Evolutionary conservation across 2,329 filamentous ascomycete species (phyloP), one percentile per base, ranked within the genome.

Genomic region (Coniochaeta sp.): DNA sequence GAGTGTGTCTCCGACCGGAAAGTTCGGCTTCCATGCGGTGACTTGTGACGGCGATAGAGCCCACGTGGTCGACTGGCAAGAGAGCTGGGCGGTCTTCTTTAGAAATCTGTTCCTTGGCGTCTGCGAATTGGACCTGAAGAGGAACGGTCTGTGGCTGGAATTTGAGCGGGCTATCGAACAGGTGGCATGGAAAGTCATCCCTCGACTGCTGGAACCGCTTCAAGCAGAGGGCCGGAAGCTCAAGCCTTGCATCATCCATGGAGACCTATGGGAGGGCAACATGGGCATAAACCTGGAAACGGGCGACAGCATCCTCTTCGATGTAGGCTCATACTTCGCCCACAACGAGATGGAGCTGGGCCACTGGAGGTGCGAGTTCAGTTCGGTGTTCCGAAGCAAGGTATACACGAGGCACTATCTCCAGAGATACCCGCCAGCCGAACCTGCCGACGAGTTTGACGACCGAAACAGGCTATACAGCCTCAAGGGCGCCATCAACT

Each of bases 401-500:
- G 30, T 36, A 17, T 55, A 55, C 14, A 55, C n/a, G 10, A n/a
- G 52, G 19, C 10, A 47, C 8, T 65, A 65, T 54, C 19, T 61
- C 3, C n/a, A 19, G 10, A 6, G 58, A 2, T 65, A 63, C 22
- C 60, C 60, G 1, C 57, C 14, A 59, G 61, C 0, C 63, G 64
- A 32, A 63, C 63, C 1, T 3, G 42, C 22, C 1, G 55, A 61
- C 2, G 62, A 65, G 42, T 65, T 63, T 36, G 60, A 66, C 16
- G 63, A 66, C 42, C 52, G 61, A n/a, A 60, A 55, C 14, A 34
- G 61, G 28, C 8, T 70, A 57, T 71, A 64, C 61, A 24, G 44
- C 44, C 59, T 55, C 68, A 55, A 55, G 30, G 50, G 36, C 2
- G 24, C 16, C 10, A 59, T 64, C 42, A 64, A 62, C 32, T 65